Conservation (phyloP, 352 stramenopile genomes). For the Pythium guiyangense region DNA sequence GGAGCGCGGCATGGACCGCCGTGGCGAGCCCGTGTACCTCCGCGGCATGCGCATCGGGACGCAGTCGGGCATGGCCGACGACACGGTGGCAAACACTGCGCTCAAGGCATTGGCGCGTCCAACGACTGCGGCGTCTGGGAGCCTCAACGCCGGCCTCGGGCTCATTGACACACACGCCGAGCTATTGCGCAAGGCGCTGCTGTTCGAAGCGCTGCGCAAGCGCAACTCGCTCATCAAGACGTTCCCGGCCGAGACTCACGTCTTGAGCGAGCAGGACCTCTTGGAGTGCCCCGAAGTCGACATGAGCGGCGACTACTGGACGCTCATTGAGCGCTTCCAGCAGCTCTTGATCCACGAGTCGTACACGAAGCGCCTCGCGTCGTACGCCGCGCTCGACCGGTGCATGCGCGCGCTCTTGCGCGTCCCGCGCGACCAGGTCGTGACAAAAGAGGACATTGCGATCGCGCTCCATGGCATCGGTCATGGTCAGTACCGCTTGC, state of each 20-base stretch:
- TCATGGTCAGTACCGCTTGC: constrained; percentile 31
- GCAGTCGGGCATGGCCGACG: constrained; percentile 22
- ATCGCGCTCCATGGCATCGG: constrained; percentile 31
- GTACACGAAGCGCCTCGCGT: constrained; percentile 50
- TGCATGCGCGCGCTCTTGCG: constrained; percentile 53
- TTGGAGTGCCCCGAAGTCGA: constrained; percentile 56
- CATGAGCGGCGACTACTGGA: constrained; percentile 63
- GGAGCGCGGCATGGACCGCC: constrained; percentile 51
- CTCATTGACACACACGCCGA: constrained; percentile 69
- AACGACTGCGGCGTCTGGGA: not conserved
- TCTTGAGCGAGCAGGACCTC: constrained; percentile 37
- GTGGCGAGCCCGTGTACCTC: constrained; percentile 49
- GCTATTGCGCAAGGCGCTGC: constrained; percentile 47
- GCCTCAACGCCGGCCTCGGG: constrained; percentile 43
- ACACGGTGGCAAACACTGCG: not conserved
- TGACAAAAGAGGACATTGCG: constrained; percentile 75
- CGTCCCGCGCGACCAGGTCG: constrained; percentile 32
- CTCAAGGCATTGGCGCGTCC: not conserved
- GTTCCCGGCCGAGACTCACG: constrained; percentile 44
- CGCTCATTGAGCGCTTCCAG: constrained; percentile 63
- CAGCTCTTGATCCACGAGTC: constrained; percentile 62
- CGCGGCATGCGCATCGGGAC: constrained; percentile 64
- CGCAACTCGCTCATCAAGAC: constrained; percentile 68
- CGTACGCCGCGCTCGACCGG: constrained; percentile 60
- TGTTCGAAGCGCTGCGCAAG: constrained; percentile 64